Evolutionary conservation across 2,329 filamentous ascomycete species (phyloP), one percentile per base, ranked within the genome.

Genomic region (Bipolaris gigantea): DNA sequence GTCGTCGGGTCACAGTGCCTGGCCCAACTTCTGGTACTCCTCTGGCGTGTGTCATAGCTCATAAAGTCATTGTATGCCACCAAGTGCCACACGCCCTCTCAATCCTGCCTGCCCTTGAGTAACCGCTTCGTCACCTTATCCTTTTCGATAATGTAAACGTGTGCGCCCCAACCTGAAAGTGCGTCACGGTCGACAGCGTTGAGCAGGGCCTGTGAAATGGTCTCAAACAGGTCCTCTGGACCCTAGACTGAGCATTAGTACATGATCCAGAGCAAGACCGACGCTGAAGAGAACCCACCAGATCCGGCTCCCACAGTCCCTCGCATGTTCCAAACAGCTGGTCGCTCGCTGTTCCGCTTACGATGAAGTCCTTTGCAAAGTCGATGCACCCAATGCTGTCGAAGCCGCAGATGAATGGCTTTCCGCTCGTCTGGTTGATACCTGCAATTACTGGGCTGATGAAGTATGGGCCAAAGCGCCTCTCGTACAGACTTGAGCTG

Each of bases 91-190:
- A 18, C 19, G 50, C 48, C 59, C 50, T 47, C 65, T 75, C 77
- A 81, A 56, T 97, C 93, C 81, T 97, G 93, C 81, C 92, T 87
- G 74, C 92, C 92, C 86, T 97, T 97, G 77, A 99, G 82, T 86
- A 99, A 86, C 76, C 94, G 85, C 88, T 97, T 97, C 72, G 94
- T 97, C 61, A 99, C 90, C 89, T 97, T 97, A 81, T 96, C 92
- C 85, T 99, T 99, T 83, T 97, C 94, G 76, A 99, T 96, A 73
- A 99, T 96, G 81, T 97, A 99, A 67, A 99, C 94, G 74, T 99
- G 92, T 35, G 94, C 94, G 74, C 94, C 94, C 94, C 94, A 97
- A 62, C 94, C 94, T 34, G 93, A 97, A 61, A 99, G 83, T 48
- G 94, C 94, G 78, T 99, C 94, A 79, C 94, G 85, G 78, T 99